Percentiles rank a stretch among this genome's conserved stretches.
These are phyloP conservation scores for Botrytis fragariae DNA, from an alignment of 2,329 filamentous ascomycete genomes.

Conservation along the genomic window DNA sequence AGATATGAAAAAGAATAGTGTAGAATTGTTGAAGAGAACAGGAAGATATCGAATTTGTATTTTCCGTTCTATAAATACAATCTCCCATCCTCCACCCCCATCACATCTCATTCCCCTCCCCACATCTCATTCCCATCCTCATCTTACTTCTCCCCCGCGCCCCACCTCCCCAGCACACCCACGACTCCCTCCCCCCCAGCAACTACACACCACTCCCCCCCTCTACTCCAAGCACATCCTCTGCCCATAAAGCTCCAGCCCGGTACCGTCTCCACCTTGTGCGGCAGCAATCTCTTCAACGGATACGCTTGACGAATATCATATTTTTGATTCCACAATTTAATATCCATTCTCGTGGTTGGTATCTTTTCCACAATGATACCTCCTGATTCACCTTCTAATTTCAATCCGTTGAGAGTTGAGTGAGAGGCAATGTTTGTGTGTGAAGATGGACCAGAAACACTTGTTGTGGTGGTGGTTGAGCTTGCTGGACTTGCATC, in stretches of 20 bases:
- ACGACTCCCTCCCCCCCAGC: constrained; percentile 33
- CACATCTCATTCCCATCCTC: not conserved
- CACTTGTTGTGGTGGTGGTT: not conserved
- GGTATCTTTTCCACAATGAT: not conserved
- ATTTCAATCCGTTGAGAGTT: not conserved
- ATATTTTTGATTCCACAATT: constrained; percentile 34
- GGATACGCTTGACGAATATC: constrained; percentile 23
- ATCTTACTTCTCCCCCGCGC: not conserved
- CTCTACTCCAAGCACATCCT: constrained; percentile 36
- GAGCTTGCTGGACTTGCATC: not conserved
- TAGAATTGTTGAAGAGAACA: no score
- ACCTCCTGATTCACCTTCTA: not conserved
- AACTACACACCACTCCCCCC: constrained; percentile 37
- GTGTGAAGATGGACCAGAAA: not conserved
- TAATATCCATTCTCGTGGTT: not conserved
- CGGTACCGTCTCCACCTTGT: constrained; percentile 31
- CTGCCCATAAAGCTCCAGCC: constrained; percentile 31
- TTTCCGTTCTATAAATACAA: no score
- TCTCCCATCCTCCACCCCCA: no score
- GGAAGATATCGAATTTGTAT: no score
- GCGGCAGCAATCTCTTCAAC: constrained; percentile 24
- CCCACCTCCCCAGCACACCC: constrained; percentile 30
- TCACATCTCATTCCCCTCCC: no score
- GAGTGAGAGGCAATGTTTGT: not conserved
- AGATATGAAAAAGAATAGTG: no score